Evolutionary conservation across 768 basidiomycete species (phyloP), one percentile per base, ranked within the genome.

Genomic region (Suillus plorans): DNA sequence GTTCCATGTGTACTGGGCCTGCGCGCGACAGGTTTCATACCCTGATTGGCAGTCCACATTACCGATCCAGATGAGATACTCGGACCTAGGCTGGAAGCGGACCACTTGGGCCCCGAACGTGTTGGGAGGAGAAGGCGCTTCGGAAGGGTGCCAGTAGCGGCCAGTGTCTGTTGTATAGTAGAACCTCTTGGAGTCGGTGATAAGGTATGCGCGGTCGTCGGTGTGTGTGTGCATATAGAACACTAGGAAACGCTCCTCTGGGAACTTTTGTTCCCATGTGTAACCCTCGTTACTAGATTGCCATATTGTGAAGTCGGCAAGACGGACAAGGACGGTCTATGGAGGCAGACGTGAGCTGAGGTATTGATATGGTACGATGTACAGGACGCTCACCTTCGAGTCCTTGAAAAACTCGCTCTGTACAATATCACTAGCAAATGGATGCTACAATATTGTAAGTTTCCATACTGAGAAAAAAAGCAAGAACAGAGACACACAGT

Each of bases 241-340:
- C 0, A 84, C 88, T 42, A 97, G 78, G 80, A 98, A 91, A 18
- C 81, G 84, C 64, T 89, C 81, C 1, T 79, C 81, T 0, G 86
- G 82, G 72, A 74, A 78, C 16, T 89, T 82, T 65, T 87, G 88
- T 50, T 83, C 82, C 96, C 97, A 99, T 0, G 88, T 88, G 76
- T 94, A 95, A 1, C 97, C 97, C 76, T 99, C 96, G 73, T 95
- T 98, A 70, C 86, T 87, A 1, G 95, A 97, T 79, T 98, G 95
- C 94, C 94, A 99, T 62, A 99, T 82, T 0, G 85, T 83, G 66
- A 86, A 76, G 71, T 99, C 95, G 1, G 75, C 73, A 4, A 97
- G 83, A 7, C 92, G 89, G 47, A 93, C 87, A 39, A 99, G 85
- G 63, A 99, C 85, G 0, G 95, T 95, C 85, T 93, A 70, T 0